Evolutionary conservation across 495 filamentous ascomycete genomes (phyloP), one percentile per base, ranked within the genome.

Genomic region (Sphaerosporella brunnea): DNA sequence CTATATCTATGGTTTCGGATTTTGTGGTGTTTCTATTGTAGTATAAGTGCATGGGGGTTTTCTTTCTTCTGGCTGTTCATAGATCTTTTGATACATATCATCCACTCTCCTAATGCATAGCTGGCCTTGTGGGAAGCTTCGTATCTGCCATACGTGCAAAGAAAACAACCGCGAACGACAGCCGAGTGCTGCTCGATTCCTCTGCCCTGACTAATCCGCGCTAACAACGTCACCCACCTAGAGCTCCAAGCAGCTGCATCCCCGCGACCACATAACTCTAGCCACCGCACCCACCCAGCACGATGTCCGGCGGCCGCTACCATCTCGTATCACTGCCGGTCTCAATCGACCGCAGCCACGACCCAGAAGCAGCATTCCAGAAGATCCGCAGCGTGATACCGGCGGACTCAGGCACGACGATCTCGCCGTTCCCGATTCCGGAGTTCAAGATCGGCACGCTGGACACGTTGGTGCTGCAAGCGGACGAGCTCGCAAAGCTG

Each of bases 371-470:
- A 62, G 88, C 90, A 51, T 68, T 87, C 55, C 65, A 74, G 24
- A 25, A 74, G 74, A 52, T 60, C 79, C 38, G 82, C 82, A 10
- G 68, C 95, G 28, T 32, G 28, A 30, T 46, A 48, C 66, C 73
- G 23, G 65, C 74, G 26, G 82, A 94, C 46, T 77, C 82, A 58
- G 86, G 82, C 55, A 75, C 75, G 36, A 75, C 75, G 36, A 77
- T 83, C 16, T 68, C 75, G 39, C 77, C 79, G 5, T 95, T 95
- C 58, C 63, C 73, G 10, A 82, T 97, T 50, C 90, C 90, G 2
- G 79, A 82, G 34, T 93, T 97, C 71, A 97, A 96, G 68, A 93
- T 97, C 64, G 90, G 90, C 43, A 93, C 90, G 1, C 71, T 97
- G 40, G 90, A 97, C 65, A 84, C 82, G 35, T 68, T 97, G n/a